phyloP scores from a whole-genome alignment of 805 yeast genomes.

The Candida incommunis region DNA sequence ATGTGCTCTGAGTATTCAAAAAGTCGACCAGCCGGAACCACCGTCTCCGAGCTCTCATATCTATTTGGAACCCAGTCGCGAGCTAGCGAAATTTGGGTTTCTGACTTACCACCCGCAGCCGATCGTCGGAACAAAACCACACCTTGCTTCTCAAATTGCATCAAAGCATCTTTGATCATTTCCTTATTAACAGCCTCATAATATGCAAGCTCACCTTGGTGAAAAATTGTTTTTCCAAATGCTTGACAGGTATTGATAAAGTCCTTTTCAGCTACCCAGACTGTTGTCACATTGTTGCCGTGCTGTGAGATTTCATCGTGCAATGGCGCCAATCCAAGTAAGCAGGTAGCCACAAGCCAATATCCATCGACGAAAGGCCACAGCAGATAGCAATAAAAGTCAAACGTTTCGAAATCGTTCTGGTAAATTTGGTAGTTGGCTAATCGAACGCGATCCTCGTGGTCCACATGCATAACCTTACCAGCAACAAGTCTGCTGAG shows the following conservation, averaged over 20 bases:
- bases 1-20: not conserved
- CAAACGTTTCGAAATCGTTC: constrained; percentile 20
- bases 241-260: constrained; percentile 23
- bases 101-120: not conserved
- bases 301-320: not conserved
- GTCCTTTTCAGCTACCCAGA: constrained; percentile 19
- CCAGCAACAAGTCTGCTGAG: constrained; percentile 17
- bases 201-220: constrained; percentile 27
- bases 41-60: not conserved
- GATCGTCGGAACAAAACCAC: constrained; percentile 10
- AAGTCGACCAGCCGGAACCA: not conserved
- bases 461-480: constrained; percentile 15
- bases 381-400: constrained; percentile 27
- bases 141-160: constrained; percentile 21
- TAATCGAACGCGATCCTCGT: constrained; percentile 8
- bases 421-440: constrained; percentile 8
- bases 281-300: constrained; percentile 4
- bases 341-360: constrained; percentile 25
- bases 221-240: constrained; percentile 28
- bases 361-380: constrained; percentile 33
- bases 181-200: constrained; percentile 29
- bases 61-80: not conserved
- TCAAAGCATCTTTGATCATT: constrained; percentile 23
- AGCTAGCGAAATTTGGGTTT: not conserved
- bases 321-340: constrained; percentile 18